These are phyloP conservation scores for Venturia nashicola DNA, from an alignment of 2,329 filamentous ascomycete genomes.

Conservation along the genomic window DNA sequence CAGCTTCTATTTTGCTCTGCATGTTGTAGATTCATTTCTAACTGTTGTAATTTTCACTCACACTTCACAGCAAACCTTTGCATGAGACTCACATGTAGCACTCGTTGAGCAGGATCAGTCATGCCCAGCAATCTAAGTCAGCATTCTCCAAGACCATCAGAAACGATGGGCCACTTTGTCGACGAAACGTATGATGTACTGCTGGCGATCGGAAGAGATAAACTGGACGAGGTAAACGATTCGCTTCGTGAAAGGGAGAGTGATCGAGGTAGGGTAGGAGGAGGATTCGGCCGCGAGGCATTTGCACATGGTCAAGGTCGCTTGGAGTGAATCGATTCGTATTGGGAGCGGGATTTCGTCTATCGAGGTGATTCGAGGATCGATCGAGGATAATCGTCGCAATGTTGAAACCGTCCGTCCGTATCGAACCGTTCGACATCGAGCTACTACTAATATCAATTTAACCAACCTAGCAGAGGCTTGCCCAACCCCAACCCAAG, in stretches of 20 bases:
- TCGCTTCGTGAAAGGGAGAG: not conserved
- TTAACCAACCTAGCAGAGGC: not conserved
- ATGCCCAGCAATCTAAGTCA: not conserved
- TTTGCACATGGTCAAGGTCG: conserved; percentile 1
- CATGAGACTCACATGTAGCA: not conserved
- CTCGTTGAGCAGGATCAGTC: not conserved
- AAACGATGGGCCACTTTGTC: not conserved
- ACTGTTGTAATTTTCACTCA: not conserved
- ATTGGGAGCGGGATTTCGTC: not conserved
- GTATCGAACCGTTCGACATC: conserved; percentile 7
- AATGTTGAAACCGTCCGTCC: conserved; percentile 5
- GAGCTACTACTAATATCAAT: conserved; percentile 8
- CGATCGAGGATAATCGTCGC: not conserved
- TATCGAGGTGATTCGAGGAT: conserved; percentile 5
- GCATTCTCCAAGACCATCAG: not conserved
- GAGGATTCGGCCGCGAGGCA: conserved; percentile 2
- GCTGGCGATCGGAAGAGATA: not conserved
- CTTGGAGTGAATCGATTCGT: not conserved
- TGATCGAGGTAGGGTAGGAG: not conserved
- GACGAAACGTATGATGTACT: not conserved
- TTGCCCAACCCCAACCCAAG: not conserved
- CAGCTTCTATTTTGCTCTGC: not conserved
- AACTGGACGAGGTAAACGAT: conserved; percentile 1
- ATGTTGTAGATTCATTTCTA: not conserved
- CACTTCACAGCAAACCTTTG: not conserved